A percentile compares a stretch with the other conserved stretches of the same genome.
Evolutionary conservation across 768 basidiomycete species (phyloP).

Genomic region (Rhizopogon vinicolor): DNA sequence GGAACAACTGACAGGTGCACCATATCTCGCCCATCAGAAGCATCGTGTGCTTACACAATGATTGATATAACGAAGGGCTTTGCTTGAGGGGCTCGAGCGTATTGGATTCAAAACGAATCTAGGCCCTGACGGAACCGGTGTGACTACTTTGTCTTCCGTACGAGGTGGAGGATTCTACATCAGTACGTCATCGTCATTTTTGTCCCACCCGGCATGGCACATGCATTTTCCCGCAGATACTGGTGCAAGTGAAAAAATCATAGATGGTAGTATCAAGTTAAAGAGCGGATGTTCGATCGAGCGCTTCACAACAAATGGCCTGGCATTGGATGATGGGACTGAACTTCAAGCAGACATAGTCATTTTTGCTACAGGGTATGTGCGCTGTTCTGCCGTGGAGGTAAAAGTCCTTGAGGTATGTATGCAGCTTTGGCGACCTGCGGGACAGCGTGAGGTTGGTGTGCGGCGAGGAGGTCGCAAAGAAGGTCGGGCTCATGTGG

Average conservation of each 20-base stretch:
- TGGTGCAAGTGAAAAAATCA: constrained; percentile 41
- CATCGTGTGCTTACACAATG: not conserved
- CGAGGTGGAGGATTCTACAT: constrained; percentile 36
- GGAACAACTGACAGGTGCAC: constrained; percentile 20
- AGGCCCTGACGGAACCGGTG: constrained; percentile 34
- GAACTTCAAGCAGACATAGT: constrained; percentile 23
- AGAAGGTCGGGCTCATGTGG: constrained; percentile 53
- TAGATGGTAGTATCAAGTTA: constrained; percentile 47
- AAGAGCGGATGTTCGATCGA: constrained; percentile 31
- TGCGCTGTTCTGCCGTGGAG: not conserved
- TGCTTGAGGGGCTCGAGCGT: constrained; percentile 32
- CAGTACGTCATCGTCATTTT: constrained; percentile 16
- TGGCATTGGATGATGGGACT: constrained; percentile 25
- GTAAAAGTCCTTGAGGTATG: not conserved
- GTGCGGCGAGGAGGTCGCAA: constrained; percentile 41
- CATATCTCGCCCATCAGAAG: not conserved
- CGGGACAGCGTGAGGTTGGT: constrained; percentile 35
- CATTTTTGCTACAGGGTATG: constrained; percentile 31
- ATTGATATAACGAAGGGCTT: constrained; percentile 20
- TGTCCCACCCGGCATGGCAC: not conserved
- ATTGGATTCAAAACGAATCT: constrained; percentile 34
- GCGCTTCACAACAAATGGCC: constrained; percentile 22
- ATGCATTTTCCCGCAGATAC: constrained; percentile 17
- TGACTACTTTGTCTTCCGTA: constrained; percentile 24
- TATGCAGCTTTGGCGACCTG: constrained; percentile 41